phyloP scores from a whole-genome alignment of 441 rosid species.

The Erodium trifolium region DNA sequence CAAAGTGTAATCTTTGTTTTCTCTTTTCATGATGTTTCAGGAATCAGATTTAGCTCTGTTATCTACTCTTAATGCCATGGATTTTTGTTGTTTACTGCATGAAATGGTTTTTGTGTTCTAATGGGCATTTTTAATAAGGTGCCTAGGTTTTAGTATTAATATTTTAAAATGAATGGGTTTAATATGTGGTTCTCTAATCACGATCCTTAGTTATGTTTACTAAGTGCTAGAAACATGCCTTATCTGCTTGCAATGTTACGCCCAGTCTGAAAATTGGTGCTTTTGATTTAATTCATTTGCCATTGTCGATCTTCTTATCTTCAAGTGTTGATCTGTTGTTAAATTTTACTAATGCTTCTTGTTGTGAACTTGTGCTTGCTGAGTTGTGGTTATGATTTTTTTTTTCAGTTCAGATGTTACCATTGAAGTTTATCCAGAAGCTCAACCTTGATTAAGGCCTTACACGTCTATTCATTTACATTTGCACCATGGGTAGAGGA shows the following conservation, averaged over 20 bases:
- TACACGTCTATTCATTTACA: too few relatives aligned
- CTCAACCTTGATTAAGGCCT: not conserved
- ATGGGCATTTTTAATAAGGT: not conserved
- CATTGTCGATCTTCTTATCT: not conserved
- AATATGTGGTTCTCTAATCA: not conserved
- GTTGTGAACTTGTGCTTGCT: not conserved
- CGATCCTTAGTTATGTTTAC: not conserved
- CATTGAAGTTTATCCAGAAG: not conserved
- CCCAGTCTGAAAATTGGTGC: not conserved
- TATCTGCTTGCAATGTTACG: not conserved
- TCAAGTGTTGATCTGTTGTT: not conserved
- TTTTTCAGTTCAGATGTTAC: not conserved
- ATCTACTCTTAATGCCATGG: not conserved
- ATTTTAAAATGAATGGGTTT: not conserved
- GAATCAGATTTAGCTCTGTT: not conserved
- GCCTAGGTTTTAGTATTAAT: not conserved
- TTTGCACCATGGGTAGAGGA: slow-evolving; percentile 55
- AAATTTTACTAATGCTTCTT: not conserved
- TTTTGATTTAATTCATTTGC: not conserved
- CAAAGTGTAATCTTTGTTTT: not conserved
- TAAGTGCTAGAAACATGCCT: not conserved
- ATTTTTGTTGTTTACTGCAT: not conserved
- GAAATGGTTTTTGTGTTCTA: not conserved
- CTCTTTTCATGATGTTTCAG: not conserved
- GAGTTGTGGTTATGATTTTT: not conserved